phyloP scores from a whole-genome alignment of 805 yeast species.

The Metschnikowia lunata region DNA sequence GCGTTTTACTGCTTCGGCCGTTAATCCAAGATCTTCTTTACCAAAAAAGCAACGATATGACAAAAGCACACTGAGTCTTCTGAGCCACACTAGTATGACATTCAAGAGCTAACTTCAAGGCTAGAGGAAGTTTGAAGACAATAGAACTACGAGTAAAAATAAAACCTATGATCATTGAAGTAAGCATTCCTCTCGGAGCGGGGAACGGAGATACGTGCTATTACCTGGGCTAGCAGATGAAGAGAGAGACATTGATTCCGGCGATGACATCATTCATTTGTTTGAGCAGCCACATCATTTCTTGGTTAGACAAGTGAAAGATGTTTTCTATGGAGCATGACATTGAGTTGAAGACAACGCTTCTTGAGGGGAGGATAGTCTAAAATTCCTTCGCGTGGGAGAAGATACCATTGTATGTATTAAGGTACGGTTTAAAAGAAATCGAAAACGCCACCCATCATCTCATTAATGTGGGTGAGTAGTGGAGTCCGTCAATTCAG shows the following conservation, averaged over 20 bases:
- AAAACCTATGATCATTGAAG: slow-evolving; percentile 47
- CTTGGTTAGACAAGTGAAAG: slow-evolving; percentile 42
- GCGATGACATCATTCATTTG: slow-evolving; percentile 60
- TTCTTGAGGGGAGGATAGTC: slow-evolving; percentile 51
- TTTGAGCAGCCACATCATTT: slow-evolving; percentile 35
- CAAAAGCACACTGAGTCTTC: too few species aligned
- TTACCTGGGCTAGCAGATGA: slow-evolving; percentile 65
- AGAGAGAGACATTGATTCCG: slow-evolving; percentile 54
- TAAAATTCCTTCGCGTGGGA: slow-evolving; percentile 30
- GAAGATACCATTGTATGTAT: slow-evolving; percentile 26
- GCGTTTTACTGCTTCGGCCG: too few species aligned
- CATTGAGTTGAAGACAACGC: slow-evolving; percentile 50
- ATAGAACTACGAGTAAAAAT: slow-evolving; percentile 40
- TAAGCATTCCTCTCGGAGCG: slow-evolving; percentile 55
- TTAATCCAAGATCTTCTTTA: too few species aligned
- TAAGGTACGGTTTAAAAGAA: slow-evolving; percentile 29
- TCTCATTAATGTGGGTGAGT: slow-evolving; percentile 25
- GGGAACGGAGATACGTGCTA: slow-evolving; percentile 47
- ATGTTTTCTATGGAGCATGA: slow-evolving; percentile 42
- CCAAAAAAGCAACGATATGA: too few species aligned
- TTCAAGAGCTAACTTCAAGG: too few species aligned
- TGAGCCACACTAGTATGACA: too few species aligned
- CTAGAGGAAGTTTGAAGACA: slow-evolving; percentile 21
- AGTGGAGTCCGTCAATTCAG: slow-evolving; percentile 52
- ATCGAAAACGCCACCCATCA: slow-evolving; percentile 10